phyloP scores from a whole-genome alignment of 116 monocot species.

The Posidonia oceanica region DNA sequence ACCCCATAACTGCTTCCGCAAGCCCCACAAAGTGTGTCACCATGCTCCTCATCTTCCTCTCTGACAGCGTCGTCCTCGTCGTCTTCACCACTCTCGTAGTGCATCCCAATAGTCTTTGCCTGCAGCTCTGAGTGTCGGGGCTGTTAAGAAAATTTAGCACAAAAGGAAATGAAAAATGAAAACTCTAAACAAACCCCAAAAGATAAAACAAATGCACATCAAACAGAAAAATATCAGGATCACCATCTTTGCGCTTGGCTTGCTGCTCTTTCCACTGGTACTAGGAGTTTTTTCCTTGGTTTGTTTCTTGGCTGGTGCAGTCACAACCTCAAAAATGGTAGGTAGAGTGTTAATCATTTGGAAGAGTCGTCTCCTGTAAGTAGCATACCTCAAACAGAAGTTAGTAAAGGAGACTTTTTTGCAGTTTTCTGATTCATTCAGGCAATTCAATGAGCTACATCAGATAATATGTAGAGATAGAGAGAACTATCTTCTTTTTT shows the following conservation, averaged over 20 bases:
- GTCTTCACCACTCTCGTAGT: slow-evolving; percentile 34
- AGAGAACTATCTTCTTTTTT: not conserved
- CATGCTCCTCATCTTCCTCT: slow-evolving; percentile 55
- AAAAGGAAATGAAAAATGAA: not conserved
- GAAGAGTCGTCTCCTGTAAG: slow-evolving; percentile 74
- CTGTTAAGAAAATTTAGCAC: slow-evolving; percentile 1
- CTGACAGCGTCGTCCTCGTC: slow-evolving; percentile 8
- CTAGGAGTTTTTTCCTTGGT: slow-evolving; percentile 61
- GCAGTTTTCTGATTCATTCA: not conserved
- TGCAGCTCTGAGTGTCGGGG: slow-evolving; percentile 19
- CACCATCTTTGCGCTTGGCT: slow-evolving; percentile 52
- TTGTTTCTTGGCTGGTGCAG: slow-evolving; percentile 66
- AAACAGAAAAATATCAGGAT: not conserved
- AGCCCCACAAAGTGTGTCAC: slow-evolving; percentile 66
- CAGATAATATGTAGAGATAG: not conserved
- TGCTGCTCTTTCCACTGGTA: slow-evolving; percentile 49
- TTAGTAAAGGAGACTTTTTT: not conserved
- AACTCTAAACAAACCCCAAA: not conserved
- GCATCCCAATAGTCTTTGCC: slow-evolving; percentile 23
- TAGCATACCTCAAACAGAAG: not conserved
- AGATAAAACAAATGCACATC: not conserved
- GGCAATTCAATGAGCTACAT: not conserved
- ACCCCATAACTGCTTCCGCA: slow-evolving; percentile 71
- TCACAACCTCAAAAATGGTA: slow-evolving; percentile 86
- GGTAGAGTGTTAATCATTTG: slow-evolving; percentile 89